Conservation (phyloP, 108 stramenopile genomes). For the Skeletonema grethae region DNA sequence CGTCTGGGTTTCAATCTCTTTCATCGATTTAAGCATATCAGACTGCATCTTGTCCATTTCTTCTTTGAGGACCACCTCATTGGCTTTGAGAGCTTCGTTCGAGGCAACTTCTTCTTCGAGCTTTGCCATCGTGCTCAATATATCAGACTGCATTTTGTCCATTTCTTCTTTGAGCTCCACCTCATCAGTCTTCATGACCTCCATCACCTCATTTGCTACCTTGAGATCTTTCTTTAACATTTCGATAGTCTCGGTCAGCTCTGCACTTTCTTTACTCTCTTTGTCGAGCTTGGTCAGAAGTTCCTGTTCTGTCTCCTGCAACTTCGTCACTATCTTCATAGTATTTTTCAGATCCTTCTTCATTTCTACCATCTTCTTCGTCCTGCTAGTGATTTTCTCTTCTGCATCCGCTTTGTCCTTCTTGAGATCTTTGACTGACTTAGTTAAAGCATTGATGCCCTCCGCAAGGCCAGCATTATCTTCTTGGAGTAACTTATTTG, state of each 20-base stretch:
- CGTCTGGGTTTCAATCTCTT: background rate
- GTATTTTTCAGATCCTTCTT: constrained; percentile 9
- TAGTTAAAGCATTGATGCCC: background rate
- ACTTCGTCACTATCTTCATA: background rate
- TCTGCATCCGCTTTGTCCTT: constrained; percentile 4
- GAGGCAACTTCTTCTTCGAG: background rate
- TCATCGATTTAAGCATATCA: background rate
- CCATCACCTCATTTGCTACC: background rate
- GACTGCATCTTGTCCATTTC: constrained; percentile 5
- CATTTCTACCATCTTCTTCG: constrained; percentile 9
- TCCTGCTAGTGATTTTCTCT: constrained; percentile 10
- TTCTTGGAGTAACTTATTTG: background rate
- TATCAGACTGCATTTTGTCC: background rate
- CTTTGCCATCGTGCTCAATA: background rate
- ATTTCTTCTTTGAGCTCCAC: background rate
- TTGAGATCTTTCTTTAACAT: constrained; percentile 1
- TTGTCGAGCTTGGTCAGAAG: background rate
- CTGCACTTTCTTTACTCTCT: constrained; percentile 8
- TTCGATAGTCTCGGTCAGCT: constrained; percentile 1
- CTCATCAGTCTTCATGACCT: background rate
- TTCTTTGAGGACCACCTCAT: background rate
- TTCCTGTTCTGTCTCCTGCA: background rate
- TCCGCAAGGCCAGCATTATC: background rate
- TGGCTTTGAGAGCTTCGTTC: background rate
- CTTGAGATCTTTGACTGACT: constrained; percentile 9